Percentiles rank a stretch among this genome's conserved stretches.
phyloP scores from a whole-genome alignment of 345 rosid genomes.

The Linum lewisii region DNA sequence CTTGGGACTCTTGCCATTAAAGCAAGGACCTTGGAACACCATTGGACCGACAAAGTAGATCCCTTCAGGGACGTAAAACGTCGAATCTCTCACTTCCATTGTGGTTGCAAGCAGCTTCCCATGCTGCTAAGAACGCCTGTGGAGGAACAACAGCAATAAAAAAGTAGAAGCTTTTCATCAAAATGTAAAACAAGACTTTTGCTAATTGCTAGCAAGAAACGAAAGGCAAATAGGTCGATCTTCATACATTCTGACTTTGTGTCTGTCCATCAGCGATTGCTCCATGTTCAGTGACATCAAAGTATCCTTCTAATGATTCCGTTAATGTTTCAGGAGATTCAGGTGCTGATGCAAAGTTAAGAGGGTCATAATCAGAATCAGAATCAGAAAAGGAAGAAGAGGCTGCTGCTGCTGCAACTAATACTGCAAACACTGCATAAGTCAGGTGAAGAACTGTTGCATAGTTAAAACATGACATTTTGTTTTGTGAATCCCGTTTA shows the following conservation, averaged over 20 bases:
- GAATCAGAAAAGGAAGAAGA: background rate
- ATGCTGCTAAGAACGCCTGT: constrained; percentile 31
- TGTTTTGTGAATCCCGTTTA: background rate
- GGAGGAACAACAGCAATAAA: no score
- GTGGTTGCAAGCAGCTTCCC: constrained; percentile 31
- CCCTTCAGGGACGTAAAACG: constrained; percentile 24
- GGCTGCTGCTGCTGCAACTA: background rate
- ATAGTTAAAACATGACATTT: background rate
- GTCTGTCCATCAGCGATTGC: constrained; percentile 29
- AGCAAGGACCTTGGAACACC: constrained; percentile 28
- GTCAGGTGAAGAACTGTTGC: background rate
- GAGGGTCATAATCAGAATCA: background rate
- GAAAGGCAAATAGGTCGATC: background rate
- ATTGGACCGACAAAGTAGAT: constrained; percentile 26
- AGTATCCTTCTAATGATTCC: constrained; percentile 12
- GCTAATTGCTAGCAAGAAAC: background rate
- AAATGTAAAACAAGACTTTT: background rate
- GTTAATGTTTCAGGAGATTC: constrained; percentile 3
- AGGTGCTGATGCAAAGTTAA: background rate
- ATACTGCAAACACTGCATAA: background rate
- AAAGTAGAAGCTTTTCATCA: background rate
- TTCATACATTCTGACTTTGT: constrained; percentile 24
- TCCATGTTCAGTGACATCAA: constrained; percentile 31
- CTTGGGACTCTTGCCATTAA: constrained; percentile 18
- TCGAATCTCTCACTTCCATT: constrained; percentile 16